phyloP scores from a whole-genome alignment of 2,329 filamentous ascomycete species.

The Talaromyces sp. region DNA sequence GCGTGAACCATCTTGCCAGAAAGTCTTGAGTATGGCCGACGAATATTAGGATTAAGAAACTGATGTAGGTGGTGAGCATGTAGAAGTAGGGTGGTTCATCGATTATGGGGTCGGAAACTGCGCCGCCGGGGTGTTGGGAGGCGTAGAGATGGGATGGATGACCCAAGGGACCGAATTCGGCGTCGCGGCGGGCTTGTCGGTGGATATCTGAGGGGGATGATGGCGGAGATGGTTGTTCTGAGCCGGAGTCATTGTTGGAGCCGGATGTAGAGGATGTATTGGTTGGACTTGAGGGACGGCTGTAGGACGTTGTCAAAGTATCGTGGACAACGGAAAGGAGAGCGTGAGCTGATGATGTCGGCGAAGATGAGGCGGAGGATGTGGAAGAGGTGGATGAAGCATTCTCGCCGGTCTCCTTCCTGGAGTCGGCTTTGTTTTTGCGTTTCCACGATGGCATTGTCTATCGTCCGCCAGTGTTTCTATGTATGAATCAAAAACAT shows the following conservation, averaged over 20 bases:
- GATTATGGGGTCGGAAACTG: conserved; percentile 74
- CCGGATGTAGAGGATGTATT: not conserved
- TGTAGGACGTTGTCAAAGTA: not conserved
- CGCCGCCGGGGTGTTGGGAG: conserved; percentile 75
- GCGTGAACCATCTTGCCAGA: conserved; percentile 86
- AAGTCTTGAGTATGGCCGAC: conserved; percentile 92
- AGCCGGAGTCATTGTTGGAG: not conserved
- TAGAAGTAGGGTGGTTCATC: conserved; percentile 94
- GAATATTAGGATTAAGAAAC: conserved; percentile 88
- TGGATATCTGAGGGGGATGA: conserved; percentile 61
- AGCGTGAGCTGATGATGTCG: not conserved
- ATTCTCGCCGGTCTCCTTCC: conserved; percentile 1
- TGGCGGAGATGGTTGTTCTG: not conserved
- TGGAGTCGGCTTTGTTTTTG: conserved; percentile 8
- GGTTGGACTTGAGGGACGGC: not conserved
- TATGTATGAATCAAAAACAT: not conserved
- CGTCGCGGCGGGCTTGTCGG: conserved; percentile 69
- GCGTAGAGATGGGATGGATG: conserved; percentile 77
- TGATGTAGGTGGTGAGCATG: conserved; percentile 92
- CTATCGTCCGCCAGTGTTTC: not conserved
- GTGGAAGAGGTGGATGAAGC: not conserved
- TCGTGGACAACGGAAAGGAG: conserved; percentile 13
- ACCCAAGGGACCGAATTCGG: conserved; percentile 81
- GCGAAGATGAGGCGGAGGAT: not conserved
- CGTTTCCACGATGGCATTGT: conserved; percentile 20